These are phyloP conservation scores for Chionographis japonica DNA, from an alignment of 106 monocot species.

Conservation along the genomic window DNA sequence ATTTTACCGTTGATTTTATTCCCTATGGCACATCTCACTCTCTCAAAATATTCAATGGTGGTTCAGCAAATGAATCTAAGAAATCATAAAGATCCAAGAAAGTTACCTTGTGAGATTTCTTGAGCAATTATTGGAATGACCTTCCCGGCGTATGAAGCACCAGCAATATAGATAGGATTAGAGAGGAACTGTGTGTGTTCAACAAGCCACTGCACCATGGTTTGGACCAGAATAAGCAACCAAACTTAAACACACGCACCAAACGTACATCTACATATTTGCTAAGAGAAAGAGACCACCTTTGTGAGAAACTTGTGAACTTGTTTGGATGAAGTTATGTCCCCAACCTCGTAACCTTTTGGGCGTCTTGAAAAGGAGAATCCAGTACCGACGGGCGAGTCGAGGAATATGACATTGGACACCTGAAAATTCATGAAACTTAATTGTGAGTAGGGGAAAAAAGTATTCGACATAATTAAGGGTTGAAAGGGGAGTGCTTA, in stretches of 20 bases:
- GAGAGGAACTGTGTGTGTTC: slow-evolving; percentile 41
- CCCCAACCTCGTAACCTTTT: slow-evolving; percentile 28
- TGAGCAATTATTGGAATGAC: slow-evolving; percentile 30
- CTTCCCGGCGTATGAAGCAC: slow-evolving; percentile 51
- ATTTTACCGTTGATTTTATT: too few species aligned
- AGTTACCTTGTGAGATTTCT: slow-evolving; percentile 26
- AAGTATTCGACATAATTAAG: too few species aligned
- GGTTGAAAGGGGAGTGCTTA: neutral
- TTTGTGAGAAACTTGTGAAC: slow-evolving; percentile 36
- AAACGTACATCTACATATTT: too few species aligned
- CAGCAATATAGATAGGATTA: slow-evolving; percentile 46
- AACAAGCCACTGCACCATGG: slow-evolving; percentile 31
- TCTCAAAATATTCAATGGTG: too few species aligned
- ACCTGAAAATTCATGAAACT: slow-evolving; percentile 12
- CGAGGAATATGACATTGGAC: slow-evolving; percentile 48
- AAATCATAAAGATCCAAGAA: too few species aligned
- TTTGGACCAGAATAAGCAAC: too few species aligned
- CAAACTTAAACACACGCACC: too few species aligned
- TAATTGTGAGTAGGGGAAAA: too few species aligned
- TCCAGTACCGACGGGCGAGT: slow-evolving; percentile 58
- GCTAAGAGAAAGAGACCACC: slow-evolving; percentile 15
- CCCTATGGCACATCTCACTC: too few species aligned
- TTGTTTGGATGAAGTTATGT: slow-evolving; percentile 15
- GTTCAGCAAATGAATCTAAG: too few species aligned
- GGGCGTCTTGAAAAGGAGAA: slow-evolving; percentile 51